Evolutionary conservation across 225 moss, liverwort and hornwort genomes (phyloP), one percentile per base, ranked within the genome.

Genomic region (Straminergon stramineum): DNA sequence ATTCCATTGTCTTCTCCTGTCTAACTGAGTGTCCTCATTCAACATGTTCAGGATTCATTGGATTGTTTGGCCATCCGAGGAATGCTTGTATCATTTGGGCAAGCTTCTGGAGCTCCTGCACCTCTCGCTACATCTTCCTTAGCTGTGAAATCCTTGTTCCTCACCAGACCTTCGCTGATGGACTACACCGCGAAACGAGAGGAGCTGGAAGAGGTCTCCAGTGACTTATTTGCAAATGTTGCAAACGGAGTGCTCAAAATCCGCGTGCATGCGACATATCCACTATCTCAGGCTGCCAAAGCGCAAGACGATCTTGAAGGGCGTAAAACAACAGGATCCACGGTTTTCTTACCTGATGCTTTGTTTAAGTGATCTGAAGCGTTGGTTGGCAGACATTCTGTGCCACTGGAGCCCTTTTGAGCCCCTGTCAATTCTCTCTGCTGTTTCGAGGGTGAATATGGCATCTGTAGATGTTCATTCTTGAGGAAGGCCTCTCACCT

Each of bases 251-350:
- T 90, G 82, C 71, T 99, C 60, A 97, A 96, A 91, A 67, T 88
- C 61, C 92, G 95, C 61, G 90, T 96, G 80, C 95, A 98, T 82
- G 96, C 93, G 41, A 85, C 88, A 4, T 95, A 93, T 88, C 96
- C 94, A 57, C 93, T 99, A 37, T 94, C 93, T 15, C 87, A 95
- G 87, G 93, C 88, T 81, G 90, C 93, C 57, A 90, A 96, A 87
- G 96, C 95, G 62, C 97, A 99, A 62, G 84, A 91, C 55, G 95
- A 97, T 68, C 88, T 97, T 11, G 90, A 94, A 84, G 94, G 90
- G n/a, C 95, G 97, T 61, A 99, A 96, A 74, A 97, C 97, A 39
- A 94, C 94, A 52, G 97, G 98, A 85, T 99, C 98, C 51, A 96
- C 95, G 67, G 96, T 99, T 37, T 91, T 97, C 17, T 31, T 94